Conservation (phyloP, 352 stramenopile genomes). For the Phytophthora fragariaefolia region DNA sequence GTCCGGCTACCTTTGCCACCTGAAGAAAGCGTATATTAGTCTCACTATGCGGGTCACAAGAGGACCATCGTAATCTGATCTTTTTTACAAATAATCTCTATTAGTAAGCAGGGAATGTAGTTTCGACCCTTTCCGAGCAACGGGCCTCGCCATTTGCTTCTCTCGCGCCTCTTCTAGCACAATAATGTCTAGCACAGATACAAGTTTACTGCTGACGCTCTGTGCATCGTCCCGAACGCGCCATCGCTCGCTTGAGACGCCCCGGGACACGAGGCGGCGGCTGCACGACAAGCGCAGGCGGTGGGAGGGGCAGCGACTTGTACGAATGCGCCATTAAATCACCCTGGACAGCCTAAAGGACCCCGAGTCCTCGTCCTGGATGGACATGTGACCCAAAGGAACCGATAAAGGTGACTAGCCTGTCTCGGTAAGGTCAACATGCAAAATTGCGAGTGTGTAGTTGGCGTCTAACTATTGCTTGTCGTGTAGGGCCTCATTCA, state of each 20-base stretch:
- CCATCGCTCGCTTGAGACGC: not conserved
- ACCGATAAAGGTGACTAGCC: too few relatives aligned
- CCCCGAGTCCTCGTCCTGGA: too few relatives aligned
- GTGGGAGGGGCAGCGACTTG: not conserved
- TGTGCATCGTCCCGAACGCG: not conserved
- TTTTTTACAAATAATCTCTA: not conserved
- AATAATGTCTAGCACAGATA: not conserved
- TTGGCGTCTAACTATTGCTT: too few relatives aligned
- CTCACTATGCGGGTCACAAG: not conserved
- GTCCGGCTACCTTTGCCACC: not conserved
- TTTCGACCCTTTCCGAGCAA: not conserved
- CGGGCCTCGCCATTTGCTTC: not conserved
- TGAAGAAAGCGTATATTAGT: not conserved
- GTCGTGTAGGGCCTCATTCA: too few relatives aligned
- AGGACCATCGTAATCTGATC: not conserved
- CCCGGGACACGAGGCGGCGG: not conserved
- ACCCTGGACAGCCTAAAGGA: not conserved
- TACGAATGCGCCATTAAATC: not conserved
- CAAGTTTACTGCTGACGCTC: not conserved
- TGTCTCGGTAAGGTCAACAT: too few relatives aligned
- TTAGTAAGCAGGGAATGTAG: not conserved
- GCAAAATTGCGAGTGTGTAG: too few relatives aligned
- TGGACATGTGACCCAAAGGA: too few relatives aligned
- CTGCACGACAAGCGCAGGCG: not conserved
- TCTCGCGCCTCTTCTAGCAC: not conserved